Percentiles rank a stretch among this genome's conserved stretches.
These are phyloP conservation scores for Fusarium sp. DNA, from an alignment of 2,329 filamentous ascomycete genomes.

Conservation along the genomic window DNA sequence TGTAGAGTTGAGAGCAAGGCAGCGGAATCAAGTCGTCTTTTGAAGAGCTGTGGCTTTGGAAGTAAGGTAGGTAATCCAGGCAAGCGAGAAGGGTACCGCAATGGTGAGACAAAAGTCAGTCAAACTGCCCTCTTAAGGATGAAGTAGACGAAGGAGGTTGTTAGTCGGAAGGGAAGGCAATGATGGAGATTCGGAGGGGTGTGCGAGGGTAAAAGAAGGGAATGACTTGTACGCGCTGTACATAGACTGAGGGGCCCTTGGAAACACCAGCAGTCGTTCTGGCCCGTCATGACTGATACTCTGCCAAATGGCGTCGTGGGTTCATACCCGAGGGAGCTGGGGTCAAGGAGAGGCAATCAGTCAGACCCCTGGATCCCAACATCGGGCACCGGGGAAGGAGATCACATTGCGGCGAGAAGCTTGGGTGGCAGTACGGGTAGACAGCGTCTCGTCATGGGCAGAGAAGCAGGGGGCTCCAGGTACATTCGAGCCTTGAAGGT, in stretches of 20 bases:
- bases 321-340: constrained; percentile 49
- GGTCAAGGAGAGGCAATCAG: constrained; percentile 48
- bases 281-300: constrained; percentile 47
- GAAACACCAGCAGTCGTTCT: constrained; percentile 47
- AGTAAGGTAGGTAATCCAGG: constrained; percentile 42
- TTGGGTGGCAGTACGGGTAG: background rate
- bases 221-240: constrained; percentile 48
- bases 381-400: constrained; percentile 40
- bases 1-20: constrained; percentile 25
- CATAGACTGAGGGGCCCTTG: constrained; percentile 39
- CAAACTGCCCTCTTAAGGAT: constrained; percentile 52
- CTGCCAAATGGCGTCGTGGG: constrained; percentile 51
- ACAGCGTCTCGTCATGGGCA: constrained; percentile 33
- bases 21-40: constrained; percentile 48
- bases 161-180: constrained; percentile 48
- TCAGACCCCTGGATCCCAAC: constrained; percentile 47
- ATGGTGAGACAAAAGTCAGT: constrained; percentile 53
- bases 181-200: constrained; percentile 50
- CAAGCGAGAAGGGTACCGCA: constrained; percentile 52
- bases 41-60: constrained; percentile 42
- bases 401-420: constrained; percentile 41
- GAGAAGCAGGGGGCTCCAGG: constrained; percentile 28
- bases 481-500: constrained; percentile 16
- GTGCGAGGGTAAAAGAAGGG: constrained; percentile 56
- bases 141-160: constrained; percentile 53